A percentile compares a stretch with the other conserved stretches of the same genome.
phyloP scores from a whole-genome alignment of 495 filamentous ascomycete genomes.

The Aspergillus cristatus region DNA sequence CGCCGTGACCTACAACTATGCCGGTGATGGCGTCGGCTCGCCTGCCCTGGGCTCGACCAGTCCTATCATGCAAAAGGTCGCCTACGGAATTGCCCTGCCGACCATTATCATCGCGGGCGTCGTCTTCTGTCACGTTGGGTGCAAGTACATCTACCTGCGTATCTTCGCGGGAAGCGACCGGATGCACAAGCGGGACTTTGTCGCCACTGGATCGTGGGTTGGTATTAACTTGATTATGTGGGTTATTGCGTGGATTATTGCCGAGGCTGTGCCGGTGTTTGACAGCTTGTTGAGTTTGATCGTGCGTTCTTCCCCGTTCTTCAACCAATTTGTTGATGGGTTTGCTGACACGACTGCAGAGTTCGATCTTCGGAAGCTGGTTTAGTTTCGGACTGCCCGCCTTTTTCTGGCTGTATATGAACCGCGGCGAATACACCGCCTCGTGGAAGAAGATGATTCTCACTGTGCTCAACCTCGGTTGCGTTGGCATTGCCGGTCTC shows the following conservation, averaged over 20 bases:
- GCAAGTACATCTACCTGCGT: constrained; percentile 49
- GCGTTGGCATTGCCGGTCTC: constrained; percentile 4
- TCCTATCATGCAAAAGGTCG: constrained; percentile 45
- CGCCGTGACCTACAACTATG: constrained; percentile 50
- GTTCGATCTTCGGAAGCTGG: constrained; percentile 12
- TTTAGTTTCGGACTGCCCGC: constrained; percentile 20
- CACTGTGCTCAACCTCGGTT: constrained; percentile 11
- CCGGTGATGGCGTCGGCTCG: constrained; percentile 47
- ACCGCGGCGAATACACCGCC: constrained; percentile 9
- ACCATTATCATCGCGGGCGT: constrained; percentile 25
- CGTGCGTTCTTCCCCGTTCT: neutral
- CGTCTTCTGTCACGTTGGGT: constrained; percentile 46
- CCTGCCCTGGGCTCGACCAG: constrained; percentile 57
- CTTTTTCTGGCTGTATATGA: constrained; percentile 23
- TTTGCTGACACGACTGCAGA: constrained; percentile 1
- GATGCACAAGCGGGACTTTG: constrained; percentile 41
- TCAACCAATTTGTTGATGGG: no score
- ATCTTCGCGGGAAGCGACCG: constrained; percentile 39
- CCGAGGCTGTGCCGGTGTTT: constrained; percentile 60
- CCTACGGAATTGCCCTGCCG: constrained; percentile 61
- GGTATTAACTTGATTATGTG: constrained; percentile 42
- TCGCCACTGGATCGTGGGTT: constrained; percentile 37
- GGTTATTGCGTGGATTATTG: constrained; percentile 53
- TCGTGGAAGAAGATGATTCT: constrained; percentile 12
- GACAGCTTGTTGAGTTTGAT: constrained; percentile 43